Evolutionary conservation across 345 rosid genomes (phyloP), one percentile per base, ranked within the genome.

Genomic region (Odontarrhena argentea): DNA sequence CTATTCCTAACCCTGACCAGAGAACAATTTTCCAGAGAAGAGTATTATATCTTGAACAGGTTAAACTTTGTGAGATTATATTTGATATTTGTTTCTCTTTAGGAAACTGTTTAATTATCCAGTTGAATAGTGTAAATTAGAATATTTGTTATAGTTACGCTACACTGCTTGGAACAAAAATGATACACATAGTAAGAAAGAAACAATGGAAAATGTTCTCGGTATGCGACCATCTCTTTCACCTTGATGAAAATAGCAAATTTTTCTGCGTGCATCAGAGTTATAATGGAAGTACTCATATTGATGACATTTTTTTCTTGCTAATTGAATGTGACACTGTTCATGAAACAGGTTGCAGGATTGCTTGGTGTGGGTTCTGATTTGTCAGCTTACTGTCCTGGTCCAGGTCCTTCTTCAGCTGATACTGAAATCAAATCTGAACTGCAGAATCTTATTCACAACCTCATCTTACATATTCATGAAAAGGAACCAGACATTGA

Each of bases 1-100:
- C 81, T 67, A 87, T 92, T 69, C 93, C 96, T 66, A 85, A 64
- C 71, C 74, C 90, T 55, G 76, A 74, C 69, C 86, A 84, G 63
- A 81, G 76, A 71, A 78, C 81, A 8, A 47, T 85, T 75, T 89
- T 77, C 75, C 91, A 92, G 82, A 77, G 76, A 65, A 81, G 67
- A 66, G 88, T 89, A 52, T 75, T 80, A 56, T 92, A 87, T 77
- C 86, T 92, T 80, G 98, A 92, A 13, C 85, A 87, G 96, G 98
- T 76, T 24, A 47, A 56, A 28, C 40, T 50, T 56, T 48, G 34
- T 55, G n/a, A 25, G 41, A 50, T 10, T 28, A 9, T 13, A 13
- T 18, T 57, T 68, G 40, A 37, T 30, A 43, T 51, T 37, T 61
- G 6, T 36, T 61, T n/a, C 68, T 43, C 67, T 22, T 56, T 25